phyloP scores from a whole-genome alignment of 2,329 filamentous ascomycete genomes.

The Huntiella abstrusa region DNA sequence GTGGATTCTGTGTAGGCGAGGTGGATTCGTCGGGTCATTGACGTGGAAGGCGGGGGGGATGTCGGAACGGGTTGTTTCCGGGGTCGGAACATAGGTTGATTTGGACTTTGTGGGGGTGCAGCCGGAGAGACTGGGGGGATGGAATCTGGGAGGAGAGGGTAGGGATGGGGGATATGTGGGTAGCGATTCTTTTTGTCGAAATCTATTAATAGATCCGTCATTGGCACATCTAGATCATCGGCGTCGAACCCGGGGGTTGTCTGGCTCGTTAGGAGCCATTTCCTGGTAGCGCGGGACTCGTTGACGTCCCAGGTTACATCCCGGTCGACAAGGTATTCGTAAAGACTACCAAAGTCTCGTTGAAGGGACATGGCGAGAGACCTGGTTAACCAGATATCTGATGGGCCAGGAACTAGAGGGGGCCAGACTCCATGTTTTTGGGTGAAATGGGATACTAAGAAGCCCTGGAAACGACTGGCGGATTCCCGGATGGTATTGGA shows the following conservation, averaged over 20 bases:
- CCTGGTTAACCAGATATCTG: conserved; percentile 40
- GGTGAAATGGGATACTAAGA: conserved; percentile 39
- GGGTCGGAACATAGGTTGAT: conserved; percentile 16
- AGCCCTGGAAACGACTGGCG: conserved; percentile 31
- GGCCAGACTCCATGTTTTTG: conserved; percentile 43
- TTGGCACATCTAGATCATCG: conserved; percentile 34
- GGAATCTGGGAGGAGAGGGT: conserved; percentile 41
- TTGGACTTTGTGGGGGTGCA: conserved; percentile 3
- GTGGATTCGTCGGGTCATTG: conserved; percentile 30
- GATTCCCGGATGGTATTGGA: no score
- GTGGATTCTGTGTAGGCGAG: conserved; percentile 41
- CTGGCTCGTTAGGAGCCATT: conserved; percentile 42
- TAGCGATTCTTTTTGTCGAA: conserved; percentile 45
- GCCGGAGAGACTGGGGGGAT: conserved; percentile 16
- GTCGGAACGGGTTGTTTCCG: conserved; percentile 8
- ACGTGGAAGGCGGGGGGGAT: conserved; percentile 15
- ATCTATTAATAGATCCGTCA: conserved; percentile 46
- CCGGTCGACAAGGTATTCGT: conserved; percentile 51
- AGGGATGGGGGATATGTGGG: conserved; percentile 49
- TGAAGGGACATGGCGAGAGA: conserved; percentile 38
- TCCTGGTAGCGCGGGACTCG: conserved; percentile 40
- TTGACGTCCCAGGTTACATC: conserved; percentile 46
- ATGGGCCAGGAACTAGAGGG: conserved; percentile 18
- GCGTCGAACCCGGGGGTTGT: conserved; percentile 29
- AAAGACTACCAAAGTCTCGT: conserved; percentile 47